Conservation (phyloP, 345 rosid species). For the Hibiscus trionum region DNA sequence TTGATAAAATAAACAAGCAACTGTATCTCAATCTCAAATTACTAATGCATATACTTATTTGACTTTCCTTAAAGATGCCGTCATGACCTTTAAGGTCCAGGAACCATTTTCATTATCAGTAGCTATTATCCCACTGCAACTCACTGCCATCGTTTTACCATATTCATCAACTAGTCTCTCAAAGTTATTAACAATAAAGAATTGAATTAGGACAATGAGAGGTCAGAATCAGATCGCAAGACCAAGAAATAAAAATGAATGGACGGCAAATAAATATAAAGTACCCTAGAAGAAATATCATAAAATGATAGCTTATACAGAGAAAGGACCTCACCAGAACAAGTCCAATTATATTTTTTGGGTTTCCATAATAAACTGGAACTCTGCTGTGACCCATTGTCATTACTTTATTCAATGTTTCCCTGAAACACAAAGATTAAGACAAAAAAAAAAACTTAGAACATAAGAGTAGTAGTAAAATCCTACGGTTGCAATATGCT, state of each 20-base stretch:
- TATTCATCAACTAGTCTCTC: neutral
- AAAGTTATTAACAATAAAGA: neutral
- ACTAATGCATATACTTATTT: neutral
- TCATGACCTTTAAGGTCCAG: neutral
- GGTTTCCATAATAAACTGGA: conserved; percentile 69
- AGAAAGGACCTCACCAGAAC: conserved; percentile 54
- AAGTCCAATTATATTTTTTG: conserved; percentile 76
- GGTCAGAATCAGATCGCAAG: neutral
- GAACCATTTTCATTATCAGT: conserved; percentile 1
- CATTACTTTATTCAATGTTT: conserved; percentile 73
- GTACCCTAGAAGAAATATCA: conserved; percentile 3
- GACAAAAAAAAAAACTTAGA: conserved; percentile 12
- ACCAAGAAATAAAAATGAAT: neutral
- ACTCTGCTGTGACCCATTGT: conserved; percentile 92
- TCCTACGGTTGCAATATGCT: conserved; percentile 13
- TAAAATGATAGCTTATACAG: neutral
- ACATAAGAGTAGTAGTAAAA: conserved; percentile 1
- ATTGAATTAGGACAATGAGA: neutral
- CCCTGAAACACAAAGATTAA: conserved; percentile 40
- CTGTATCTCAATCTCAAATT: neutral
- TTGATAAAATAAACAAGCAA: neutral
- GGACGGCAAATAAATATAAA: neutral
- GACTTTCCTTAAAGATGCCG: neutral
- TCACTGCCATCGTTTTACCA: conserved; percentile 1
- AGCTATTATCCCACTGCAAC: neutral